These are phyloP conservation scores for Datisca glomerata DNA, from an alignment of 306 rosid species.

Conservation along the genomic window DNA sequence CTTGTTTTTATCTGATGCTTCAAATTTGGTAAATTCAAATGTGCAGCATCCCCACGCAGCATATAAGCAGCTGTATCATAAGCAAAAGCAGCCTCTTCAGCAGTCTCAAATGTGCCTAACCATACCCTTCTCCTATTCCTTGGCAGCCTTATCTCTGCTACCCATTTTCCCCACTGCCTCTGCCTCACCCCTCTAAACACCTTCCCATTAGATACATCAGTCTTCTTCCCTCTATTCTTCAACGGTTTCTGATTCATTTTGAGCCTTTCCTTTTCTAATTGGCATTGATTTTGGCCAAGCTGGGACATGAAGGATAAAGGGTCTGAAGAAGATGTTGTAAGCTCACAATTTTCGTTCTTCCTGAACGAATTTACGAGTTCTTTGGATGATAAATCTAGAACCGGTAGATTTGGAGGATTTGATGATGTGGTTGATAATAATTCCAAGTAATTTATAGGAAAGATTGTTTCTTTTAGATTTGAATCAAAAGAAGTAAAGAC, in stretches of 20 bases:
- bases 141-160: constrained; percentile 82
- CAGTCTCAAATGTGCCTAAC: constrained; percentile 76
- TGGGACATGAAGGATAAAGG: no score
- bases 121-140: constrained; percentile 71
- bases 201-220: constrained; percentile 13
- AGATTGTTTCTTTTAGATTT: no score
- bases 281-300: no score
- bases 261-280: constrained; percentile 1
- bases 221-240: not conserved
- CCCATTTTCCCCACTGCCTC: constrained; percentile 96
- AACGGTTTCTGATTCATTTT: no score
- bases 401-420: no score
- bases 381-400: no score
- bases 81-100: constrained; percentile 79
- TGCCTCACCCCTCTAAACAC: constrained; percentile 77
- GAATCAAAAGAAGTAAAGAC: no score
- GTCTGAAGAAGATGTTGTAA: no score
- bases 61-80: constrained; percentile 86
- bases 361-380: no score
- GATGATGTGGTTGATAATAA: no score
- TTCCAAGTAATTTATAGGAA: no score
- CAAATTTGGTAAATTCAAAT: constrained; percentile 56
- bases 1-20: constrained; percentile 48
- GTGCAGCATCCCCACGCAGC: constrained; percentile 65
- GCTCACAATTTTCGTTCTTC: no score